These are phyloP conservation scores for Anisogramma anomala DNA, from an alignment of 2,329 filamentous ascomycete genomes.

Conservation along the genomic window DNA sequence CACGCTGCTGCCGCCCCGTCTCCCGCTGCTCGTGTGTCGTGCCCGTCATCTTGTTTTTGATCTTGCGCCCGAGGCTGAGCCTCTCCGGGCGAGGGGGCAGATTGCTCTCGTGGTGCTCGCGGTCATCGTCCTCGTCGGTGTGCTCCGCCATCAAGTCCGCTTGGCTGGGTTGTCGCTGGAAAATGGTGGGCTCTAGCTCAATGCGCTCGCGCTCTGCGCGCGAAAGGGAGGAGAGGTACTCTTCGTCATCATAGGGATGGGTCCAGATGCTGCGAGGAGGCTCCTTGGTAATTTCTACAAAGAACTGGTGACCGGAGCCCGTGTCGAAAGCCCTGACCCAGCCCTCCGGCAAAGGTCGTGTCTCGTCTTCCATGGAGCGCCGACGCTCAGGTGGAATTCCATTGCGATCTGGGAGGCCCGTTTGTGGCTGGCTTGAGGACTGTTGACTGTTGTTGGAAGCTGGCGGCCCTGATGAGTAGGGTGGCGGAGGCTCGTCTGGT, in stretches of 20 bases:
- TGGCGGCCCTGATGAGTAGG: constrained; percentile 19
- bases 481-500: constrained; percentile 21
- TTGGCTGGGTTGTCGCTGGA: constrained; percentile 4
- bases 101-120: constrained; percentile 22
- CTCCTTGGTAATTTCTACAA: constrained; percentile 43
- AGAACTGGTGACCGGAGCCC: constrained; percentile 46
- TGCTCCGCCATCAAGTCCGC: constrained; percentile 20
- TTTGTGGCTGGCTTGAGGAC: not conserved
- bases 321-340: constrained; percentile 48
- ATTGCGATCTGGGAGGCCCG: constrained; percentile 29
- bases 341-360: constrained; percentile 39
- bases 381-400: constrained; percentile 40
- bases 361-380: constrained; percentile 52
- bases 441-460: constrained; percentile 7
- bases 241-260: constrained; percentile 48
- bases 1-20: constrained; percentile 31
- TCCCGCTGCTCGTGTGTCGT: constrained; percentile 45
- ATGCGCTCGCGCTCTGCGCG: constrained; percentile 38
- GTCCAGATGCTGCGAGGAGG: constrained; percentile 49
- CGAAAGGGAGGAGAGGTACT: constrained; percentile 37
- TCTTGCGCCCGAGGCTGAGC: constrained; percentile 37
- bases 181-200: constrained; percentile 13
- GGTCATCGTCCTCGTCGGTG: constrained; percentile 32
- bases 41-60: constrained; percentile 48
- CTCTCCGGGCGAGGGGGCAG: constrained; percentile 4